phyloP scores from a whole-genome alignment of 2,329 filamentous ascomycete genomes.

The Amphichorda felina region DNA sequence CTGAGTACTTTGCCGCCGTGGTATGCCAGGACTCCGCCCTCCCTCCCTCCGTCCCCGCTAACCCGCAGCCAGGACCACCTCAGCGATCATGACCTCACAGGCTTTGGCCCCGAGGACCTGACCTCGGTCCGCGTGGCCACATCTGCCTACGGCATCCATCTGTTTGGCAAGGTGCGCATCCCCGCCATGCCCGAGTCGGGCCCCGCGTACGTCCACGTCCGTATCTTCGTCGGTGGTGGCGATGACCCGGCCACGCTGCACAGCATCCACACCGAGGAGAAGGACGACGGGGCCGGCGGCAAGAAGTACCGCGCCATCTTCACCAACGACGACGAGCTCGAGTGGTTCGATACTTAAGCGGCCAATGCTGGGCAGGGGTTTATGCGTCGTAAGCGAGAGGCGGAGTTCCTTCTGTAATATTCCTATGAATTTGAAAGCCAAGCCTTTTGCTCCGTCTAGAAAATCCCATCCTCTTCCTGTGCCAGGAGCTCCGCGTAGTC shows the following conservation, averaged over 20 bases:
- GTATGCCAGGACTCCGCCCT: constrained; percentile 9
- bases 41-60: constrained; percentile 1
- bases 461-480: constrained; percentile 47
- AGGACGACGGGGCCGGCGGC: constrained; percentile 80
- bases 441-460: not conserved
- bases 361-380: too few species aligned
- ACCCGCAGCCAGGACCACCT: constrained; percentile 4
- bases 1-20: constrained; percentile 41
- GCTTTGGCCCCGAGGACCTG: constrained; percentile 68
- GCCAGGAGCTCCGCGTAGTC: constrained; percentile 84
- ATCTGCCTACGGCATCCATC: constrained; percentile 65
- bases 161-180: constrained; percentile 62
- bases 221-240: constrained; percentile 79
- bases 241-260: constrained; percentile 80
- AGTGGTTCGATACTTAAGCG: constrained; percentile 44
- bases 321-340: constrained; percentile 79
- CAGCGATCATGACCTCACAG: constrained; percentile 75
- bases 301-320: constrained; percentile 91
- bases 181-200: constrained; percentile 32
- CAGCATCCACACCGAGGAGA: constrained; percentile 89
- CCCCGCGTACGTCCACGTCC: constrained; percentile 69
- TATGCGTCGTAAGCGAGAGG: too few species aligned
- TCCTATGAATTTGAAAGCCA: not conserved
- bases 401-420: too few species aligned
- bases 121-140: constrained; percentile 91